Evolutionary conservation across 2,329 filamentous ascomycete genomes (phyloP).

Genomic region (Pestalotiopsis sp.): DNA sequence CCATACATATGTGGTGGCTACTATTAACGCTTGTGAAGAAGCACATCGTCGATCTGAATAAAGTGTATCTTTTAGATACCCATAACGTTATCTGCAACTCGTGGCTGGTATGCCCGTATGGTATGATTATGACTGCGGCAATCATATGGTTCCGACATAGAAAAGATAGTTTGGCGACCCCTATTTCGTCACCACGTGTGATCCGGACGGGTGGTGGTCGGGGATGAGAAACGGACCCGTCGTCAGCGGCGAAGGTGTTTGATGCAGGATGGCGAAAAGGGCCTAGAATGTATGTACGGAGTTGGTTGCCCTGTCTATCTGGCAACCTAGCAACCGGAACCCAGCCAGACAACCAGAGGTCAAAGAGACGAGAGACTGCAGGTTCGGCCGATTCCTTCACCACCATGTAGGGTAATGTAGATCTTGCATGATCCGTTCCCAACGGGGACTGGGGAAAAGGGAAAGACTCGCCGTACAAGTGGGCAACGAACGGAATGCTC

Average conservation of each 20-base stretch:
- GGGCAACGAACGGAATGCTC: background rate
- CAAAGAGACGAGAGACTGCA: background rate
- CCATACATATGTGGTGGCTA: background rate
- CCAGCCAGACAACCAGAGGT: background rate
- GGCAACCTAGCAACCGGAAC: background rate
- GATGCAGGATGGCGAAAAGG: background rate
- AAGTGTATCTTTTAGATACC: background rate
- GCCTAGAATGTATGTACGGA: background rate
- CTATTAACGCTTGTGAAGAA: background rate
- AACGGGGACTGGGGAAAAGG: background rate
- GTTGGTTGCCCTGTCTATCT: background rate
- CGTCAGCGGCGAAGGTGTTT: slow-evolving; percentile 6
- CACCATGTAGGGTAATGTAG: background rate
- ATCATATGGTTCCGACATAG: background rate
- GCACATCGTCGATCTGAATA: background rate
- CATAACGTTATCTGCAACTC: background rate
- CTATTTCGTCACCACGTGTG: slow-evolving; percentile 7
- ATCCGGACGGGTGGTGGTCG: background rate
- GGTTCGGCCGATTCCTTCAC: background rate
- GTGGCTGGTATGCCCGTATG: background rate
- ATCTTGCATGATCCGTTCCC: background rate
- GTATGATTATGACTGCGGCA: background rate
- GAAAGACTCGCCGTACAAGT: too few species aligned
- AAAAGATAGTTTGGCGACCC: background rate
- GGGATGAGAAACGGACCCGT: background rate